Evolutionary conservation across 2,329 filamentous ascomycete species (phyloP).

Genomic region (Blastomyces parvus): DNA sequence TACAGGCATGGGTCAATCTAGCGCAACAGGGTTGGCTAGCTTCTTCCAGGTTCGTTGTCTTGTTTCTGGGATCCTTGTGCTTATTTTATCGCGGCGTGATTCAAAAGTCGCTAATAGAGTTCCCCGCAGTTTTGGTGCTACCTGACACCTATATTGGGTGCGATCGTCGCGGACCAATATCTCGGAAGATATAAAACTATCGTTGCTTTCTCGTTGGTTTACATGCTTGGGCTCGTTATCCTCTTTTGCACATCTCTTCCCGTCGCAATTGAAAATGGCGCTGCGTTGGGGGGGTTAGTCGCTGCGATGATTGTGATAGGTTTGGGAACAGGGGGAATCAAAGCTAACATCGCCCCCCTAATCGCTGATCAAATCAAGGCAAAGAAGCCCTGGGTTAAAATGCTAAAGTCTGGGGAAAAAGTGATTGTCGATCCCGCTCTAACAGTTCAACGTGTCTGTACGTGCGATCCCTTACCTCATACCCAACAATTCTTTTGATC

Average conservation of each 20-base stretch:
- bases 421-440: slow-evolving; percentile 58
- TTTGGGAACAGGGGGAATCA: slow-evolving; percentile 57
- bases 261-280: slow-evolving; percentile 39
- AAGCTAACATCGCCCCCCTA: slow-evolving; percentile 52
- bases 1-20: slow-evolving; percentile 29
- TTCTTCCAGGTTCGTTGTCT: slow-evolving; percentile 37
- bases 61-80: not conserved
- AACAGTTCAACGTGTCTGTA: slow-evolving; percentile 55
- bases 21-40: slow-evolving; percentile 42
- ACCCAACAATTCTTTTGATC: not conserved
- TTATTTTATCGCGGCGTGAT: not conserved
- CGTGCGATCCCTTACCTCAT: not conserved
- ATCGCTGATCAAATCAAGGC: slow-evolving; percentile 57
- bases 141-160: slow-evolving; percentile 48
- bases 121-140: slow-evolving; percentile 42
- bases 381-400: slow-evolving; percentile 43
- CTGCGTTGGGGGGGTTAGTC: slow-evolving; percentile 46
- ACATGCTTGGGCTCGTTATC: slow-evolving; percentile 48
- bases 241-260: slow-evolving; percentile 49
- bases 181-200: slow-evolving; percentile 54
- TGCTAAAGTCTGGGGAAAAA: slow-evolving; percentile 39
- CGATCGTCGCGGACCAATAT: slow-evolving; percentile 51
- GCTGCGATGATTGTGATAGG: slow-evolving; percentile 53
- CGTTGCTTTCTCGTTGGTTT: slow-evolving; percentile 46
- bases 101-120: not conserved